A percentile compares a stretch with the other conserved stretches of the same genome.
Conservation (phyloP, 768 basidiomycete species). For the Leccinum arenicola region DNA sequence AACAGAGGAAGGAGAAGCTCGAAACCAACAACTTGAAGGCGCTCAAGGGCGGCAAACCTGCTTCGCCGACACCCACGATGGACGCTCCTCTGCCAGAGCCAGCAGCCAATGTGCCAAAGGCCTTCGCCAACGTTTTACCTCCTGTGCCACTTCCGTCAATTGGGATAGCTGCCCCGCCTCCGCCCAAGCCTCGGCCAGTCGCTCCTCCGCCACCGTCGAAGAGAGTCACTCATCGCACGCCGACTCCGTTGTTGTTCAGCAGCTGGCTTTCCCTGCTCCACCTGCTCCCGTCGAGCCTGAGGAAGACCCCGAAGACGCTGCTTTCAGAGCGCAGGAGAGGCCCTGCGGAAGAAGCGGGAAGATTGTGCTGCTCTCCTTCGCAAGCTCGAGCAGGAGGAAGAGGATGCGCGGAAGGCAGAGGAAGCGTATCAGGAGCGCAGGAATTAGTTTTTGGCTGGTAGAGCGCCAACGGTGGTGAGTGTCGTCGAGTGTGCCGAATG, state of each 20-base stretch:
- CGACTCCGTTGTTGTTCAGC: conserved; percentile 23
- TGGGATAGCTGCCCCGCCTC: conserved; percentile 36
- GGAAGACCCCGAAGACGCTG: conserved; percentile 77
- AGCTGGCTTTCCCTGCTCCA: conserved; percentile 17
- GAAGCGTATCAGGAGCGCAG: conserved; percentile 36
- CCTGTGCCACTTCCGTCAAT: conserved; percentile 26
- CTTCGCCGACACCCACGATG: conserved; percentile 42
- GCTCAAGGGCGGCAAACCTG: conserved; percentile 44
- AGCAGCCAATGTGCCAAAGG: conserved; percentile 27
- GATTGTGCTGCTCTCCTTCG: conserved; percentile 67
- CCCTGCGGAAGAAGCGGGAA: conserved; percentile 67
- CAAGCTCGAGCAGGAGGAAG: conserved; percentile 66
- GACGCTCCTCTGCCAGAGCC: conserved; percentile 42
- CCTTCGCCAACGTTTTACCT: no score
- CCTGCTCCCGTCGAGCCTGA: conserved; percentile 39
- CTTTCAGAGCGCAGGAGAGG: conserved; percentile 64
- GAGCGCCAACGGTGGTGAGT: conserved; percentile 31
- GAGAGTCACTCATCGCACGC: conserved; percentile 5
- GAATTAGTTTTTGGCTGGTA: conserved; percentile 38
- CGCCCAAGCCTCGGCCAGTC: conserved; percentile 24
- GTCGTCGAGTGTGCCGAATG: conserved; percentile 19
- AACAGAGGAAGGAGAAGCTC: conserved; percentile 63
- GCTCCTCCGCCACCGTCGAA: conserved; percentile 36
- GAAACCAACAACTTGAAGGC: conserved; percentile 77
- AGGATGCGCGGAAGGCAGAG: conserved; percentile 49